phyloP scores from a whole-genome alignment of 2,329 filamentous ascomycete genomes.

The Cercospora berteroae region DNA sequence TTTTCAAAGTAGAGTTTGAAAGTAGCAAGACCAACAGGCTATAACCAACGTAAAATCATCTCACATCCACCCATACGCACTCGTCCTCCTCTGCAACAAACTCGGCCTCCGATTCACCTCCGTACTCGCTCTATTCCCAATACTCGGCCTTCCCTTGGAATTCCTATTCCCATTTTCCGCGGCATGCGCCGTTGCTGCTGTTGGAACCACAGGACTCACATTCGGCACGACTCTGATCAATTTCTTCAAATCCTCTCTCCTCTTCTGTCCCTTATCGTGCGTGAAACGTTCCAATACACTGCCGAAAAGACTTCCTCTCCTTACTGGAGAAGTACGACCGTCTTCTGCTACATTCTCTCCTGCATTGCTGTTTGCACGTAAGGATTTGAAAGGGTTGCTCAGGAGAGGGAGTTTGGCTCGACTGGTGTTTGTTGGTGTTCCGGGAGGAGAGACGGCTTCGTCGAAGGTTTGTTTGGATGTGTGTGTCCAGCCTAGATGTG shows the following conservation, averaged over 20 bases:
- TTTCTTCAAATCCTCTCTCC: conserved; percentile 36
- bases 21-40: no score
- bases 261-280: conserved; percentile 32
- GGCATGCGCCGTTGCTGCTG: background rate
- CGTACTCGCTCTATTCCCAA: background rate
- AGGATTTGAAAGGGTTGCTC: background rate
- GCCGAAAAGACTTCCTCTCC: conserved; percentile 18
- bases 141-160: background rate
- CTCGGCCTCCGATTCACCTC: background rate
- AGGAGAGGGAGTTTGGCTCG: background rate
- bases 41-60: background rate
- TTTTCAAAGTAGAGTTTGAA: no score
- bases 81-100: conserved; percentile 4
- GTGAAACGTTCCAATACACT: conserved; percentile 25
- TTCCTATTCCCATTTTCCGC: conserved; percentile 9
- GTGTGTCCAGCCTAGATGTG: conserved; percentile 31
- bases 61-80: conserved; percentile 9
- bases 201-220: background rate
- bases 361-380: background rate
- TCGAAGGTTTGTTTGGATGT: conserved; percentile 29
- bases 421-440: background rate
- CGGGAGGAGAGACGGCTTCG: conserved; percentile 17
- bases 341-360: background rate
- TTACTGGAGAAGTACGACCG: background rate
- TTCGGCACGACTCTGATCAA: conserved; percentile 34